Percentiles rank a stretch among this genome's conserved stretches.
Conservation (phyloP, 441 rosid genomes). For the Corymbia citriodora region DNA sequence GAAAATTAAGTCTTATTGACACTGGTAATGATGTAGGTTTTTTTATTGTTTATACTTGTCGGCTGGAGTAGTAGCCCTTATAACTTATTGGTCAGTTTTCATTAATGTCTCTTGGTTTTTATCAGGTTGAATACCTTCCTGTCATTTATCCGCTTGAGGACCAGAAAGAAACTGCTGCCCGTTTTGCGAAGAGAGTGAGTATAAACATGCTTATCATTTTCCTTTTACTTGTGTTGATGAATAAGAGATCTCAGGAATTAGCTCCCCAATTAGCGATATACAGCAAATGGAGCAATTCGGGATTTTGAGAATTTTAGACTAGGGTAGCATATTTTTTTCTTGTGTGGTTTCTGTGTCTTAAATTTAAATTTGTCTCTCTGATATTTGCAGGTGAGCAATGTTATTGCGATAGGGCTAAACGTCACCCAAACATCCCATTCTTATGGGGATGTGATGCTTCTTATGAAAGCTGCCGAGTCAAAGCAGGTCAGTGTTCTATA, state of each 20-base stretch:
- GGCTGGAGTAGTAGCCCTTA: background rate
- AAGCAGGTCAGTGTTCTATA: slow-evolving; percentile 39
- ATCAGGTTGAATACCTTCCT: slow-evolving; percentile 91
- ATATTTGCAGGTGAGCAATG: slow-evolving; percentile 65
- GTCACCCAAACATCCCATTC: slow-evolving; percentile 87
- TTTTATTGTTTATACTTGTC: background rate
- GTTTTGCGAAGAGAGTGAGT: slow-evolving; percentile 78
- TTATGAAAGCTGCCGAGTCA: slow-evolving; percentile 51
- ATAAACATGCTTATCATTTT: slow-evolving; percentile 6
- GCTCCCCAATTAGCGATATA: background rate
- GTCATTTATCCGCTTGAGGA: slow-evolving; percentile 55
- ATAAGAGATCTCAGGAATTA: background rate
- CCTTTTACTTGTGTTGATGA: background rate
- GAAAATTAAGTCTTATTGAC: background rate
- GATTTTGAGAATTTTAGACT: background rate
- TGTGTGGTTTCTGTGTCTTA: background rate
- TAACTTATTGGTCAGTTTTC: background rate
- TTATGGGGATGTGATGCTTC: slow-evolving; percentile 82
- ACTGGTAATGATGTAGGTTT: background rate
- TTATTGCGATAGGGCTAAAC: slow-evolving; percentile 71
- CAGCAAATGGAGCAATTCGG: background rate
- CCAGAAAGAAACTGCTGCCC: slow-evolving; percentile 62
- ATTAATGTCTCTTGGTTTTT: slow-evolving; percentile 1
- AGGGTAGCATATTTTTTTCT: background rate
- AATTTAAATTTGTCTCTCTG: background rate